These are phyloP conservation scores for Arachis stenosperma DNA, from an alignment of 306 rosid genomes.

Conservation along the genomic window DNA sequence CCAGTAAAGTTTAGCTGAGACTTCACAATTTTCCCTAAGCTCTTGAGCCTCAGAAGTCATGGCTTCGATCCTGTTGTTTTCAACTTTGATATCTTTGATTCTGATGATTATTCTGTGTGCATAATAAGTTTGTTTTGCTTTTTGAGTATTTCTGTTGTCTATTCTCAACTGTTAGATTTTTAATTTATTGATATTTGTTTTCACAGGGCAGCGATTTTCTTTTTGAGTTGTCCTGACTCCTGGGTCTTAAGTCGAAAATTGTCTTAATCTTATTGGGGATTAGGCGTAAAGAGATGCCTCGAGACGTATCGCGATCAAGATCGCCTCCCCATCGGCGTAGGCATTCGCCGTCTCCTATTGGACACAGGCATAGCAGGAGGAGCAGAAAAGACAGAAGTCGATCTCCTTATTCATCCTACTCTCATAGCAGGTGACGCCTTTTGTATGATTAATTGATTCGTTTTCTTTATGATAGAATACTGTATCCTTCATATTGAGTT, in stretches of 20 bases:
- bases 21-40: too few species aligned
- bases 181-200: constrained; percentile 8
- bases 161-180: neutral
- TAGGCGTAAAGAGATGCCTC: constrained; percentile 68
- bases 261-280: constrained; percentile 35
- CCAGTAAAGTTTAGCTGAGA: too few species aligned
- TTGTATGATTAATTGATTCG: constrained; percentile 46
- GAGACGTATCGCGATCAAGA: constrained; percentile 83
- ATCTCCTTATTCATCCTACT: constrained; percentile 77
- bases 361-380: constrained; percentile 72
- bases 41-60: too few species aligned
- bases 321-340: constrained; percentile 86
- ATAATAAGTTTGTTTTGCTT: neutral
- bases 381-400: constrained; percentile 82
- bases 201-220: constrained; percentile 22
- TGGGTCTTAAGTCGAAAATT: neutral
- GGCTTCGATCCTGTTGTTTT: constrained; percentile 2
- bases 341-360: constrained; percentile 81
- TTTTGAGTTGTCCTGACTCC: neutral
- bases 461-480: constrained; percentile 35
- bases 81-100: constrained; percentile 13
- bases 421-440: constrained; percentile 91
- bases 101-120: constrained; percentile 15
- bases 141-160: neutral
- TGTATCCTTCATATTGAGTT: constrained; percentile 3